phyloP scores from a whole-genome alignment of 1,284 basidiomycete species.

The Apiotrichum domesticum region DNA sequence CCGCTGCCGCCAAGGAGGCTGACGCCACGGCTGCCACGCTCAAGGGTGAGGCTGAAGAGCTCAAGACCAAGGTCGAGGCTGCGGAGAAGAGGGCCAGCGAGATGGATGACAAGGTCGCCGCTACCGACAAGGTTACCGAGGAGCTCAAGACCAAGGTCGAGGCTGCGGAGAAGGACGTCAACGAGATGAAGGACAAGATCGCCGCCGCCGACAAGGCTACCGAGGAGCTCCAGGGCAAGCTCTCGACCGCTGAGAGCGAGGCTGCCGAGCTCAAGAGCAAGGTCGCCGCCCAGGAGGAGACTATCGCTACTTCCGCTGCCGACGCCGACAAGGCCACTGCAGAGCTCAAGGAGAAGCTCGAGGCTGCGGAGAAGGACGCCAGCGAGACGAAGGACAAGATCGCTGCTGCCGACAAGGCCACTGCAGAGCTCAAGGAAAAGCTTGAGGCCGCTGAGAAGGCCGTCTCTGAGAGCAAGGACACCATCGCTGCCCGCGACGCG shows the following conservation, averaged over 20 bases:
- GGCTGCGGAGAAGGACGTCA: conserved; percentile 12
- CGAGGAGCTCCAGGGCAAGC: background rate
- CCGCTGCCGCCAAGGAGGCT: background rate
- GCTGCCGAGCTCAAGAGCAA: background rate
- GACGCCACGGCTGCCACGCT: background rate
- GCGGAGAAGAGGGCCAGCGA: conserved; percentile 14
- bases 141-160: background rate
- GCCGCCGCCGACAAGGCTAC: conserved; percentile 12
- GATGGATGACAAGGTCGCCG: background rate
- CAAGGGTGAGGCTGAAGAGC: background rate
- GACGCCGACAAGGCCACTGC: background rate
- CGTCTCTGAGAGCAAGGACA: background rate
- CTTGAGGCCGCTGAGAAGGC: background rate
- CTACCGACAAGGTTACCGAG: conserved; percentile 1
- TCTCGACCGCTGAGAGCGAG: background rate
- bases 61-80: background rate
- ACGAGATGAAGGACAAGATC: conserved; percentile 11
- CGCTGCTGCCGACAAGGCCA: background rate
- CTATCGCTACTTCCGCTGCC: background rate
- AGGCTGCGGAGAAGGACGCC: background rate
- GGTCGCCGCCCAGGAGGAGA: conserved; percentile 15
- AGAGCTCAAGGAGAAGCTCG: background rate
- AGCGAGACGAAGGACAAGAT: background rate
- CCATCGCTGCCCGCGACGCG: conserved; percentile 14
- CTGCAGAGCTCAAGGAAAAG: background rate